Evolutionary conservation across 345 rosid species (phyloP).

Genomic region (Citrus cavaleriei): DNA sequence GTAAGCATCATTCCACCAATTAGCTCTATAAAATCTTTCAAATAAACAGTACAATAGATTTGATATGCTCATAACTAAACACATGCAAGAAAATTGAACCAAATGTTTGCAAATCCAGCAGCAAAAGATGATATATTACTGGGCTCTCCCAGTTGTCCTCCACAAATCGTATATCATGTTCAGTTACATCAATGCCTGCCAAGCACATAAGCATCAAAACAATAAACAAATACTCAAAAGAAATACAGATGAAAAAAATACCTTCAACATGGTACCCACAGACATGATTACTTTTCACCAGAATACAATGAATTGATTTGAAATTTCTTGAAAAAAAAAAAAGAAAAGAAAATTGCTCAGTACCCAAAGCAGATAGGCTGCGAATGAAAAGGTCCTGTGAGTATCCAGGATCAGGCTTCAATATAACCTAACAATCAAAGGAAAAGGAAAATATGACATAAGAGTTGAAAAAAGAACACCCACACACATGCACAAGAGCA

Average conservation of each 20-base stretch:
- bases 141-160: constrained; percentile 99
- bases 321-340: neutral
- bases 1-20: constrained; percentile 20
- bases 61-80: neutral
- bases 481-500: neutral
- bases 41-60: neutral
- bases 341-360: neutral
- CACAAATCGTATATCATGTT: constrained; percentile 88
- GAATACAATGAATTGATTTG: neutral
- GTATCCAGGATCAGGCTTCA: constrained; percentile 97
- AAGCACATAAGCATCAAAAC: constrained; percentile 14
- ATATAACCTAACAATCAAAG: constrained; percentile 51
- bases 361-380: constrained; percentile 93
- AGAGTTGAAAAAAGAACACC: neutral
- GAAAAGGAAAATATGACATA: neutral
- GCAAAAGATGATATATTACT: constrained; percentile 40
- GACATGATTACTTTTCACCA: neutral
- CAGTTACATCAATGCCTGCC: constrained; percentile 80
- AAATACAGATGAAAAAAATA: neutral
- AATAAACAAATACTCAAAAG: neutral
- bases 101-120: constrained; percentile 1
- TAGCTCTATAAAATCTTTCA: neutral
- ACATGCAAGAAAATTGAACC: neutral
- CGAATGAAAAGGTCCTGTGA: constrained; percentile 88
- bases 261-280: neutral